These are phyloP conservation scores for Trichoderma breve DNA, from an alignment of 2,329 filamentous ascomycete species.

Conservation along the genomic window DNA sequence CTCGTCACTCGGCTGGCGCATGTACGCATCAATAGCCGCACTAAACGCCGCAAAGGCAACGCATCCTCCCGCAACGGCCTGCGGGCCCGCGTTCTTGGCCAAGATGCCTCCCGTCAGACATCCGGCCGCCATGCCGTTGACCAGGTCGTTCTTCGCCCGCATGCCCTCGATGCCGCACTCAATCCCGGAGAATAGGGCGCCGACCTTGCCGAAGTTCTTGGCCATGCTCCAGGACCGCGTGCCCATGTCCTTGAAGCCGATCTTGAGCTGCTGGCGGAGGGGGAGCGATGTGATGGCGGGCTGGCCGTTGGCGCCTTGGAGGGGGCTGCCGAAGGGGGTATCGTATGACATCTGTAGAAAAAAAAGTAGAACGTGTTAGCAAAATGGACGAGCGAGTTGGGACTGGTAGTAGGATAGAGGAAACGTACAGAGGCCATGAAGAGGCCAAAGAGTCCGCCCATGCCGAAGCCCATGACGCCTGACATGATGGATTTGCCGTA, in stretches of 20 bases:
- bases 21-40: constrained; percentile 87
- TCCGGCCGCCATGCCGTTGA: constrained; percentile 82
- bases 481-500: constrained; percentile 84
- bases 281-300: constrained; percentile 62
- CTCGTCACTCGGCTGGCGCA: constrained; percentile 72
- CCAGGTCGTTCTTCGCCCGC: constrained; percentile 89
- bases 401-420: background rate
- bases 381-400: background rate
- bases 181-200: constrained; percentile 84
- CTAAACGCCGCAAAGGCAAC: constrained; percentile 92
- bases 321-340: constrained; percentile 68
- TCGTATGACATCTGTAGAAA: constrained; percentile 88
- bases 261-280: constrained; percentile 75
- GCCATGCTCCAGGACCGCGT: constrained; percentile 75
- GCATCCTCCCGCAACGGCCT: constrained; percentile 84
- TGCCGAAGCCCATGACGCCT: constrained; percentile 88
- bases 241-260: constrained; percentile 95
- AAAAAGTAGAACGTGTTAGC: constrained; percentile 18
- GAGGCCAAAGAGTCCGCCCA: constrained; percentile 90
- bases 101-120: constrained; percentile 89
- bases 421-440: constrained; percentile 91
- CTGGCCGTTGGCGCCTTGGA: constrained; percentile 37
- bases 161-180: constrained; percentile 95
- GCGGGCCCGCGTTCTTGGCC: constrained; percentile 81
- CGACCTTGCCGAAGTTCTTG: constrained; percentile 93